Evolutionary conservation across 805 yeast genomes (phyloP).

Genomic region (Teunomyces gatunensis): DNA sequence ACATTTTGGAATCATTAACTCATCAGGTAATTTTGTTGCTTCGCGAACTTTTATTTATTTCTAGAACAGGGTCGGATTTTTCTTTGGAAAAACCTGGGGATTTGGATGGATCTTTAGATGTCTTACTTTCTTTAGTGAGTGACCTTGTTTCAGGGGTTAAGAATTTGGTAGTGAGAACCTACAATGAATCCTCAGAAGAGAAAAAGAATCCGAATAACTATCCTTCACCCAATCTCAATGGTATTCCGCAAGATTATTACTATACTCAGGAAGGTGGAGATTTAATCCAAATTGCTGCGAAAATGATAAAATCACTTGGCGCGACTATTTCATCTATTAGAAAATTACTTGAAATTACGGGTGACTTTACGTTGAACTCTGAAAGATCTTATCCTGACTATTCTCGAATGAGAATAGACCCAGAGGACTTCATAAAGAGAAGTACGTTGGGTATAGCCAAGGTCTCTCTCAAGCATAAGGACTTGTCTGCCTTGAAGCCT

Average conservation of each 20-base stretch:
- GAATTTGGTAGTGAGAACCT: conserved; percentile 54
- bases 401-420: conserved; percentile 51
- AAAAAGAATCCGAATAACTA: conserved; percentile 17
- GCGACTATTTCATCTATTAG: conserved; percentile 50
- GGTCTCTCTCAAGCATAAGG: conserved; percentile 26
- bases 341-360: conserved; percentile 52
- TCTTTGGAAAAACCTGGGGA: conserved; percentile 38
- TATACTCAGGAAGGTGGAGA: conserved; percentile 68
- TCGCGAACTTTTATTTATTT: conserved; percentile 61
- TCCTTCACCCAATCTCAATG: not conserved
- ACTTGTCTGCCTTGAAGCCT: conserved; percentile 22
- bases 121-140: conserved; percentile 57
- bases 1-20: conserved; percentile 59
- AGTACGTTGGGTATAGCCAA: conserved; percentile 60
- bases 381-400: conserved; percentile 70
- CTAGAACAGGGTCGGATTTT: conserved; percentile 47
- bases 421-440: conserved; percentile 56
- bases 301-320: conserved; percentile 55
- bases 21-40: conserved; percentile 66
- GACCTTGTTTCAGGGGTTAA: conserved; percentile 65
- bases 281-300: conserved; percentile 57
- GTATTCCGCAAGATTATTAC: conserved; percentile 32
- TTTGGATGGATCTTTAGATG: conserved; percentile 52
- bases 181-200: conserved; percentile 39
- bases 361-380: conserved; percentile 60